Base-by-base conservation (phyloP, 2,329 filamentous ascomycete genomes). In the Capronia americana region DNA sequence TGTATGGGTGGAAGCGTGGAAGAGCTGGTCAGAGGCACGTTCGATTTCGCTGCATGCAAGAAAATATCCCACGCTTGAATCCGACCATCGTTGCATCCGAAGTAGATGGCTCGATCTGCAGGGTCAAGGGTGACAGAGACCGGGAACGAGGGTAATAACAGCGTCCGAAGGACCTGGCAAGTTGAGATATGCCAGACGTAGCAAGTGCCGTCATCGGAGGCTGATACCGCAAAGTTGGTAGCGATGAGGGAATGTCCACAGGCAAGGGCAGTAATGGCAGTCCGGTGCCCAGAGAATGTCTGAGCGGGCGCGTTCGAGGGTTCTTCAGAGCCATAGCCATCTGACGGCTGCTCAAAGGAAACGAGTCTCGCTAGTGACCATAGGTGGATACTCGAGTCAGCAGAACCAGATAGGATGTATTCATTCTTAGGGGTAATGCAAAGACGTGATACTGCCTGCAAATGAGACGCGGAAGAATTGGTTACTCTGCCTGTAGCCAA, bases 111-210 rank as follows among this genome's bases (percentile, higher is more conserved):
- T 60, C 94, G 87, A 70, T 94, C 90, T 67, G 89, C 92, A 0
- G 93, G 90, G 77, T 98, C 95, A 4, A 98, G 82, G 8, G 87
- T 82, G 38, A 94, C 77, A 72, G 90, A 93, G 32, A 90, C 82
- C 17, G 93, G 92, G 20, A 85, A 82, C n/a, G 85, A 83, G 1
- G 91, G 87, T 64, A 98, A 87, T 48, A 98, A 84, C 70, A 96
- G 88, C 3, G 93, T 98, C 51, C 93, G 88, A 64, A 98, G 81
- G 11, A 90, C 83, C 67, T 87, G 86, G 46, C 92, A 92, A 0
- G 88, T 91, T 68, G 89, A 87, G 76, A 96, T 96, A 79, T 98
- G 93, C 95, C 95, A 99, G 67, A 96, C 84, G 73, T 97, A 89
- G 72, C 92, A 92, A 7, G 92, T 95, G 79, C 92, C 93, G 80